Conservation (phyloP, 1,284 basidiomycete genomes). For the Coniferiporia weirii region DNA sequence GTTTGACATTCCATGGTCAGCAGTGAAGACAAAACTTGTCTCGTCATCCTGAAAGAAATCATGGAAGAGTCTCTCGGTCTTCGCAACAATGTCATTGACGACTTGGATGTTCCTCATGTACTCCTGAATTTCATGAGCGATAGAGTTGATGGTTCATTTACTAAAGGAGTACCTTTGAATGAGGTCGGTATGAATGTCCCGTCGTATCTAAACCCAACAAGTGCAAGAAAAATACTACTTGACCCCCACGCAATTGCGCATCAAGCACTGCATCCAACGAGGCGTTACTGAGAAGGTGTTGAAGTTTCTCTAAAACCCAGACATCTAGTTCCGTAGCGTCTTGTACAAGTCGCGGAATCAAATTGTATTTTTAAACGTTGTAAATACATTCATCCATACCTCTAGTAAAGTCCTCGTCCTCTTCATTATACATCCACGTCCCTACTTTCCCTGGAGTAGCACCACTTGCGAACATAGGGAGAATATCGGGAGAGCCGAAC, state of each 20-base stretch:
- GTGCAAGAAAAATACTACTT: slow-evolving; percentile 81
- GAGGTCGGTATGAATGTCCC: slow-evolving; percentile 84
- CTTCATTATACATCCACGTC: slow-evolving; percentile 75
- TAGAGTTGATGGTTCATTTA: not conserved
- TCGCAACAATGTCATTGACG: slow-evolving; percentile 73
- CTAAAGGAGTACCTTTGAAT: slow-evolving; percentile 51
- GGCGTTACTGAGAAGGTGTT: slow-evolving; percentile 51
- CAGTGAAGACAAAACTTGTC: slow-evolving; percentile 81
- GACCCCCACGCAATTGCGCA: slow-evolving; percentile 44
- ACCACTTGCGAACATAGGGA: slow-evolving; percentile 83
- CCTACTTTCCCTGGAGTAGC: slow-evolving; percentile 67
- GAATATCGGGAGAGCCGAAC: slow-evolving; percentile 86
- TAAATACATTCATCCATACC: slow-evolving; percentile 33
- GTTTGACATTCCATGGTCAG: slow-evolving; percentile 88
- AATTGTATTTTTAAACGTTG: not conserved
- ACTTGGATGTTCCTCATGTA: slow-evolving; percentile 84
- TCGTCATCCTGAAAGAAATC: slow-evolving; percentile 66
- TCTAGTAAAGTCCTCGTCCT: slow-evolving; percentile 82
- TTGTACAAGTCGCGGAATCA: slow-evolving; percentile 24
- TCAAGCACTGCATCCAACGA: slow-evolving; percentile 47
- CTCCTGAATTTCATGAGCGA: slow-evolving; percentile 43
- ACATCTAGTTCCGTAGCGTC: slow-evolving; percentile 77
- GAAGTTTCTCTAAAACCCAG: slow-evolving; percentile 75
- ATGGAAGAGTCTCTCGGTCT: slow-evolving; percentile 58
- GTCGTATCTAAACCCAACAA: slow-evolving; percentile 85